These are phyloP conservation scores for Colletotrichum higginsianum DNA, from an alignment of 2,329 filamentous ascomycete species.

Conservation along the genomic window DNA sequence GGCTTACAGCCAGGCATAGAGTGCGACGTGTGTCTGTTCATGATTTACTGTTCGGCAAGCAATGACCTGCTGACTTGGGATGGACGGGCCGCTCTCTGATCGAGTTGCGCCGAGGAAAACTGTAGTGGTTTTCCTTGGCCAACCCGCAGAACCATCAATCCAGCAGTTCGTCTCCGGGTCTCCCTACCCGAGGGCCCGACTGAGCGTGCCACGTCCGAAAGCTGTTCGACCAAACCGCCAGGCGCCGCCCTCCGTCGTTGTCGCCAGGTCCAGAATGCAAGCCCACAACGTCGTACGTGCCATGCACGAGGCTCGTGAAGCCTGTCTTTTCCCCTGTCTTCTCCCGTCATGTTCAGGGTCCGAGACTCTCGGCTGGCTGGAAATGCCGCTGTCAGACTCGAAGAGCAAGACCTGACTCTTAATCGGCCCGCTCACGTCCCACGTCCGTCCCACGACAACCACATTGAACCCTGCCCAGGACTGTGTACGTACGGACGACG, in stretches of 20 bases:
- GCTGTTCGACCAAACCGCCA: background rate
- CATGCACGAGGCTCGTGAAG: background rate
- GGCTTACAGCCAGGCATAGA: too few species aligned
- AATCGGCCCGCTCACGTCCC: constrained; percentile 9
- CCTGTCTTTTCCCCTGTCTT: background rate
- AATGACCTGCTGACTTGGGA: too few species aligned
- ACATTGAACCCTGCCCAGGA: background rate
- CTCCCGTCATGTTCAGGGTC: background rate
- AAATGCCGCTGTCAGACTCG: background rate
- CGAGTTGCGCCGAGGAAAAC: too few species aligned
- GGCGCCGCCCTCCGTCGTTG: constrained; percentile 5
- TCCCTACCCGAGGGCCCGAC: background rate
- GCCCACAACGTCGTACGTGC: background rate
- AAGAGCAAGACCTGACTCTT: background rate
- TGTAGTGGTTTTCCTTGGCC: too few species aligned
- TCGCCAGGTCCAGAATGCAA: background rate
- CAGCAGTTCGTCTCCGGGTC: background rate
- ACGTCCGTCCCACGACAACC: background rate
- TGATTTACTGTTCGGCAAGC: too few species aligned
- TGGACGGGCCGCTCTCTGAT: too few species aligned
- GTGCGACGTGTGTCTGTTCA: too few species aligned
- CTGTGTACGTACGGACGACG: background rate
- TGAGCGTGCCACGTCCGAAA: background rate
- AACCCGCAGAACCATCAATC: too few species aligned
- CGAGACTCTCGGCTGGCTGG: background rate